Evolutionary conservation across 208 protist genomes (phyloP), one percentile per base, ranked within the genome.

Genomic region (Herpetomonas tarakana): DNA sequence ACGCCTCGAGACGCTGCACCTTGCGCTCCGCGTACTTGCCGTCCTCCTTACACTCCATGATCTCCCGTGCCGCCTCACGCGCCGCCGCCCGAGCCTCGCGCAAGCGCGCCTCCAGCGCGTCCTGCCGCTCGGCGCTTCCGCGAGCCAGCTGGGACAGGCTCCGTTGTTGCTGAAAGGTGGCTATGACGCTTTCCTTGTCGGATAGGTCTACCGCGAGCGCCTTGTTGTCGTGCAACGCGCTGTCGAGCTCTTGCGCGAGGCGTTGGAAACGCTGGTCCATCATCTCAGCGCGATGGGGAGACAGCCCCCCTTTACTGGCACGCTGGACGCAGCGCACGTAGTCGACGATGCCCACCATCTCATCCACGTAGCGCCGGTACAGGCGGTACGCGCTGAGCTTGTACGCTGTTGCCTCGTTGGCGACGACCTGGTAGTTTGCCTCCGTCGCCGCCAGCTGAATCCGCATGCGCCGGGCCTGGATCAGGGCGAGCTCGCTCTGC

Each of bases 331-430:
- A 57, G 25, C 89, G 89, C 49, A 96, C 54, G 52, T 87, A 90
- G 53, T 96, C 89, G 18, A 96, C 73, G n/a, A 87, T 67, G 14
- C 57, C 26, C 12, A 88, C 72, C 28, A 86, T 81, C 39, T 96
- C 72, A 26, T 78, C 73, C 24, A 90, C 86, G 65, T 93, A 96
- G 35, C 75, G 72, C 26, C 84, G 81, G 58, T 92, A 96, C 28
- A 96, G 71, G 6, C 86, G 83, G 55, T 92, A 91, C 1, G 89
- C 89, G 38, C 76, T 83, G 6, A 86, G 77, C 55, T 90, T 93
- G 76, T 96, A 93, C 44, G 71, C 52, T 2, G 62, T 91, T 16
- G 86, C 89, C 73, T 96, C 89, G 70, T 96, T 96, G 27, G 79
- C 61, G 41, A 89, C 84, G 6, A 96, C 83, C 39, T 86, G 82